Base-by-base conservation (phyloP, 345 rosid species). In the Gossypium australe region DNA sequence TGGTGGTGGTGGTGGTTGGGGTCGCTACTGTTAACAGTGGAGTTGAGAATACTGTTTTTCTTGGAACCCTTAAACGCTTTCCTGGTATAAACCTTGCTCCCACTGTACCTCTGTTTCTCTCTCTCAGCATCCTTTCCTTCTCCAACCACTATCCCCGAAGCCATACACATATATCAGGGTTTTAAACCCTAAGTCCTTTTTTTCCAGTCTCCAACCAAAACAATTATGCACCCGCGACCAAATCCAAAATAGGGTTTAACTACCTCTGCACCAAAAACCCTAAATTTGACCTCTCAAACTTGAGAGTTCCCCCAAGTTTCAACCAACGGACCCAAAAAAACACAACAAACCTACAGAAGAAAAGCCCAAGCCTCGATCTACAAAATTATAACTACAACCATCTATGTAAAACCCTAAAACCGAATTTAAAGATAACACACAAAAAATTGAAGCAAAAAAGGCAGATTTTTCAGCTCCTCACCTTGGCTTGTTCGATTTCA, bases 61-160 rank as follows among this genome's bases (percentile, higher is more conserved):
- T 75, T 85, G 45, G 78, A 76, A 9, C 87, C 91, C 78, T 81
- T 90, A 55, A 84, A 90, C 43, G 87, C 85, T 81, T 93, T 95
- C 81, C 99, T 87, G 12, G 85, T 89, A 77, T 95, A 95, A 11
- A 95, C 99, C 78, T 80, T 94, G 83, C 70, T 81, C 83, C 79
- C 90, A 1, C 73, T 66, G 57, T 78, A 87, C 71, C 87, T 89
- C 81, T 80, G 90, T 82, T 85, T 93, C 85, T 93, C 94, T 75
- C 82, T 85, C 8, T 78, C 81, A 58, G 83, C 95, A 78, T 86
- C 92, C 70, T 79, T 85, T 78, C 85, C 92, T 20, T 84, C 94
- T 76, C 86, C 91, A 58, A 80, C 90, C 77, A 83, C 81, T 79
- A 90, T 83, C 91, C 86, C 97, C 76, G 98, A 95, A 85, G 97